Percentiles rank a stretch among this genome's conserved stretches.
Conservation (phyloP, 164 flowering plant genomes). For the Platanus orientalis region DNA sequence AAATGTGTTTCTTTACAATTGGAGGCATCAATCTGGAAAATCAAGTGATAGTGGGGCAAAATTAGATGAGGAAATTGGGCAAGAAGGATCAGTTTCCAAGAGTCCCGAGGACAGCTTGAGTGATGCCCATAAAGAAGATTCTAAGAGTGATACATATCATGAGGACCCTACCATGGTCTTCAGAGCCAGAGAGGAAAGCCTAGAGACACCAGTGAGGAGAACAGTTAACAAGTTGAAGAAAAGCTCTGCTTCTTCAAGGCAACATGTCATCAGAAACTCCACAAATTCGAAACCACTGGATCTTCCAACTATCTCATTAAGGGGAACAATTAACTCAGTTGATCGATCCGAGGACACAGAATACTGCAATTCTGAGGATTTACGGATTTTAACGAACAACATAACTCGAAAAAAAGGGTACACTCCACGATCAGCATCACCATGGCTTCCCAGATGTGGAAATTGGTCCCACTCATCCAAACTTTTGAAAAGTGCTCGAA, state of each 20-base stretch:
- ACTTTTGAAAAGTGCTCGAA: slow-evolving; percentile 36
- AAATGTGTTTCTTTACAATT: slow-evolving; percentile 72
- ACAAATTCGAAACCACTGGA: slow-evolving; percentile 19
- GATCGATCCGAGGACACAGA: slow-evolving; percentile 76
- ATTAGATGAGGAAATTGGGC: slow-evolving; percentile 21
- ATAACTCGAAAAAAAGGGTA: slow-evolving; percentile 9
- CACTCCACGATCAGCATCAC: slow-evolving; percentile 35
- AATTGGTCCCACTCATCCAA: slow-evolving; percentile 48
- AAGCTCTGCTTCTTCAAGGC: slow-evolving; percentile 16
- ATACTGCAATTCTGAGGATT: slow-evolving; percentile 63
- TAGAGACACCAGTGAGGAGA: slow-evolving; percentile 30
- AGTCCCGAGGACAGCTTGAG: slow-evolving; percentile 54
- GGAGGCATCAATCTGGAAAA: slow-evolving; percentile 61
- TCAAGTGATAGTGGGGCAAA: slow-evolving; percentile 38
- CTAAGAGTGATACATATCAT: slow-evolving; percentile 46
- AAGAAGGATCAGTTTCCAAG: slow-evolving; percentile 28
- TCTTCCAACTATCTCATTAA: slow-evolving; percentile 27
- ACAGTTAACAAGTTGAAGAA: slow-evolving; percentile 21
- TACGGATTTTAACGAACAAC: slow-evolving; percentile 17
- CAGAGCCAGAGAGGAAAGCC: slow-evolving; percentile 45
- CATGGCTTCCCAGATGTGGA: slow-evolving; percentile 44
- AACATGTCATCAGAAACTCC: slow-evolving; percentile 20
- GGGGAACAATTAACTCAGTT: slow-evolving; percentile 31
- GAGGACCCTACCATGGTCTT: slow-evolving; percentile 35
- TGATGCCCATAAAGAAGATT: slow-evolving; percentile 43